Conservation (phyloP, 1,284 basidiomycete species). For the Cutaneotrichosporon arboriforme region DNA sequence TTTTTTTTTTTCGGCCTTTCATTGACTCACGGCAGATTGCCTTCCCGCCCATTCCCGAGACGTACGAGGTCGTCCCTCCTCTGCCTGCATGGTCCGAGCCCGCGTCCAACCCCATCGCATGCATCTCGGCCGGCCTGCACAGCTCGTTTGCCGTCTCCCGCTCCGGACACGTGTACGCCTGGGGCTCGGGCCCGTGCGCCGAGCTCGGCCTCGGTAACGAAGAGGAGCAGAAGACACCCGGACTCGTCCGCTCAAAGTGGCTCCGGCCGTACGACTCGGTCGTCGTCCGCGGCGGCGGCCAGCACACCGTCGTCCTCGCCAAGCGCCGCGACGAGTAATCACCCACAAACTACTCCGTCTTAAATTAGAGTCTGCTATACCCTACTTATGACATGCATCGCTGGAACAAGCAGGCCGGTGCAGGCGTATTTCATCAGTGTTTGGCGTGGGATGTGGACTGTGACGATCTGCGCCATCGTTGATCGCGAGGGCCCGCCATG, state of each 20-base stretch:
- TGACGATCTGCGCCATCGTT: too few relatives aligned
- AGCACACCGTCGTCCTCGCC: conserved; percentile 49
- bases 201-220: conserved; percentile 52
- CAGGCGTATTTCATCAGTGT: too few relatives aligned
- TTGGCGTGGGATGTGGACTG: too few relatives aligned
- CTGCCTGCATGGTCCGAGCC: conserved; percentile 47
- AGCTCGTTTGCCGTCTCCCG: conserved; percentile 75
- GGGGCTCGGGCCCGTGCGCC: conserved; percentile 66
- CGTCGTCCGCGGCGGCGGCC: conserved; percentile 49
- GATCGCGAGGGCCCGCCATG: too few relatives aligned
- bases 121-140: conserved; percentile 70
- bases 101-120: conserved; percentile 60
- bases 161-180: conserved; percentile 73
- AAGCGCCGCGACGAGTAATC: conserved; percentile 8
- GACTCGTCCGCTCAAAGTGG: conserved; percentile 55
- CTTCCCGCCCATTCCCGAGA: conserved; percentile 57
- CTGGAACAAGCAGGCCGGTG: too few relatives aligned
- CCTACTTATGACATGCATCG: too few relatives aligned
- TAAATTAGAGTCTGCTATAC: too few relatives aligned
- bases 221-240: conserved; percentile 56
- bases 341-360: too few relatives aligned
- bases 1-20: conserved; percentile 1
- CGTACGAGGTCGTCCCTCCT: conserved; percentile 49
- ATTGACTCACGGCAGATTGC: conserved; percentile 48
- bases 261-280: conserved; percentile 49